These are phyloP conservation scores for Anisodus tanguticus DNA, from an alignment of 257 asterid genomes.

Conservation along the genomic window DNA sequence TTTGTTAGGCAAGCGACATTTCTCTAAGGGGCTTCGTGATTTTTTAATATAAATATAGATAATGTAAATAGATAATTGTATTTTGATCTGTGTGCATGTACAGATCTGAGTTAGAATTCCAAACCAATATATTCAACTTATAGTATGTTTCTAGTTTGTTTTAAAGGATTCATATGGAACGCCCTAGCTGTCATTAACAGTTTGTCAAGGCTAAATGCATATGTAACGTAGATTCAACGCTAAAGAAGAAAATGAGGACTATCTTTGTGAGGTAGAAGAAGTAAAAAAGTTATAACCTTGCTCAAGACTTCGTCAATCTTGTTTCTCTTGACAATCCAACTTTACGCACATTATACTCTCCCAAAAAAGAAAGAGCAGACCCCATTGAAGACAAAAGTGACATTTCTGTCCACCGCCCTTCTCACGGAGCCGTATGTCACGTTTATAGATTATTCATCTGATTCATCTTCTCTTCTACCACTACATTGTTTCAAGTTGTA, in stretches of 20 bases:
- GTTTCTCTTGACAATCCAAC: not conserved
- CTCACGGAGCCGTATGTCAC: too few species aligned
- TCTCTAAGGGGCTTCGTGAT: too few species aligned
- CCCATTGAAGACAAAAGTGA: too few species aligned
- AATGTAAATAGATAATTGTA: too few species aligned
- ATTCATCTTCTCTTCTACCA: not conserved
- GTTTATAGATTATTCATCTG: not conserved
- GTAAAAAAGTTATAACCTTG: not conserved
- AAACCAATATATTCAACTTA: not conserved
- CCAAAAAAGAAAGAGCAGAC: too few species aligned
- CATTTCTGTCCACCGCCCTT: too few species aligned
- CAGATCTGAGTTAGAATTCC: not conserved
- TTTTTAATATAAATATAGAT: too few species aligned
- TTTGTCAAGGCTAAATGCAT: not conserved
- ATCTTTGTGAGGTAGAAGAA: not conserved
- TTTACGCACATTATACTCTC: not conserved
- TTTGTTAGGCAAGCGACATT: too few species aligned
- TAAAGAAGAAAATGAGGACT: not conserved
- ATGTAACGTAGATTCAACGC: not conserved
- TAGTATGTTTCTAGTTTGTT: not conserved
- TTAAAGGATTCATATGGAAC: not conserved
- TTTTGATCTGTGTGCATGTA: not conserved
- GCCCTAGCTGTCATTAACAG: not conserved
- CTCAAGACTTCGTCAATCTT: not conserved
- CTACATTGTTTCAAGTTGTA: not conserved